These are phyloP conservation scores for Vachellia pachyceras DNA, from an alignment of 306 rosid genomes.

Conservation along the genomic window DNA sequence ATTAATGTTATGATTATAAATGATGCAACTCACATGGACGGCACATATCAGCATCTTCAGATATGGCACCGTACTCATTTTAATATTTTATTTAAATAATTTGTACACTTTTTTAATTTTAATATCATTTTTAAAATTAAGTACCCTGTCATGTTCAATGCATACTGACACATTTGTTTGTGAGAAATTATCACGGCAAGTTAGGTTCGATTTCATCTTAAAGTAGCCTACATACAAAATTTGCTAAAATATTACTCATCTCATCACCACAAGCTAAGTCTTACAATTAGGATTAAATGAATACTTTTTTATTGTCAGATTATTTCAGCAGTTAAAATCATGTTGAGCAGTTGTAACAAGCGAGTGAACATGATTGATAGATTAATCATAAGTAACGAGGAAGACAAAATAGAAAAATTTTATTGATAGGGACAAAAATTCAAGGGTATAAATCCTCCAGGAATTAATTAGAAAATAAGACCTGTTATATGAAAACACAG, in stretches of 20 bases:
- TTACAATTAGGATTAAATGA: too few relatives aligned
- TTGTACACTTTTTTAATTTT: not conserved
- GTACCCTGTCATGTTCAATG: not conserved
- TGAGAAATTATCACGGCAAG: not conserved
- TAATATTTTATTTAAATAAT: not conserved
- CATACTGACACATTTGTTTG: not conserved
- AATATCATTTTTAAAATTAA: not conserved
- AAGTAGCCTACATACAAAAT: not conserved
- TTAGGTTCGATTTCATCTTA: not conserved
- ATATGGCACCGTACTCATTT: not conserved
- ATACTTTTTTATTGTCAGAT: not conserved
- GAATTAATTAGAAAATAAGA: too few relatives aligned
- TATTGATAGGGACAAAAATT: too few relatives aligned
- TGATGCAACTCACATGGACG: slow-evolving; percentile 1
- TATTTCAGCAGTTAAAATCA: not conserved
- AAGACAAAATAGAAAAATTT: too few relatives aligned
- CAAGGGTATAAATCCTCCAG: too few relatives aligned
- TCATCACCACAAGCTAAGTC: too few relatives aligned
- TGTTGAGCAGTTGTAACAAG: not conserved
- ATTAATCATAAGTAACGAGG: not conserved
- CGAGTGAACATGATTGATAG: too few relatives aligned
- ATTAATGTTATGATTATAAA: not conserved
- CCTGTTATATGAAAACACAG: too few relatives aligned
- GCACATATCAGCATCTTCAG: not conserved
- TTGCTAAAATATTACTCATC: not conserved